Percentiles rank a stretch among this genome's conserved stretches.
Conservation (phyloP, 306 rosid species). For the Lablab purpureus region DNA sequence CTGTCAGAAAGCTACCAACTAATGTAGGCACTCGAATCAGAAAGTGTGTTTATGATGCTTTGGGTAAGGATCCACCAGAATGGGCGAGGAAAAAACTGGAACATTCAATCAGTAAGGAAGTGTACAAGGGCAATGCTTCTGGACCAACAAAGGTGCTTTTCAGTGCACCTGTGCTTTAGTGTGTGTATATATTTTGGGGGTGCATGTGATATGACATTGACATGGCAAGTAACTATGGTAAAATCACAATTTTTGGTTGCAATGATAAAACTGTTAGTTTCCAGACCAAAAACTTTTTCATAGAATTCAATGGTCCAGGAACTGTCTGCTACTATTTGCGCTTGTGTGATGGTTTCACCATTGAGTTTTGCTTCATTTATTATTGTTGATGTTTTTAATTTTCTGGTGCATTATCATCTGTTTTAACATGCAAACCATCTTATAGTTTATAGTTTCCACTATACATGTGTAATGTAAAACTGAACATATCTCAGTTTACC, state of each 20-base stretch:
- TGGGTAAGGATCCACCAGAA: slow-evolving; percentile 84
- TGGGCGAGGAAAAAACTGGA: slow-evolving; percentile 87
- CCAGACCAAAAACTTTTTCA: not conserved
- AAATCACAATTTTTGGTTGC: slow-evolving; percentile 22
- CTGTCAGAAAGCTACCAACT: slow-evolving; percentile 95
- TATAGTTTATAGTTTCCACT: slow-evolving; percentile 13
- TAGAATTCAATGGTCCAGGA: slow-evolving; percentile 17
- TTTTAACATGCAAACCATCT: slow-evolving; percentile 25
- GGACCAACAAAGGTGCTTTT: slow-evolving; percentile 96
- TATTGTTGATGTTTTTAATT: not conserved
- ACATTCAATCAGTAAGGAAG: slow-evolving; percentile 95
- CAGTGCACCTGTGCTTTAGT: slow-evolving; percentile 40
- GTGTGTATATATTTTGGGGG: not conserved
- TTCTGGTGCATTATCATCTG: slow-evolving; percentile 13
- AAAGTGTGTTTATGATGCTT: slow-evolving; percentile 90
- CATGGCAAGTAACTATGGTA: slow-evolving; percentile 15
- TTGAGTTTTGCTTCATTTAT: slow-evolving; percentile 1
- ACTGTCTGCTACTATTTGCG: slow-evolving; percentile 11
- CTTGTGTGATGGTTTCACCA: slow-evolving; percentile 22
- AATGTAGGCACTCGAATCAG: slow-evolving; percentile 99
- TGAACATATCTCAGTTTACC: not conserved
- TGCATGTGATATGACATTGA: not conserved
- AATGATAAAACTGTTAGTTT: slow-evolving; percentile 5
- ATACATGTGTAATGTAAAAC: slow-evolving; percentile 3
- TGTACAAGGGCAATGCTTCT: slow-evolving; percentile 98